phyloP scores from a whole-genome alignment of 2,329 filamentous ascomycete species.

The Neurospora crassa region DNA sequence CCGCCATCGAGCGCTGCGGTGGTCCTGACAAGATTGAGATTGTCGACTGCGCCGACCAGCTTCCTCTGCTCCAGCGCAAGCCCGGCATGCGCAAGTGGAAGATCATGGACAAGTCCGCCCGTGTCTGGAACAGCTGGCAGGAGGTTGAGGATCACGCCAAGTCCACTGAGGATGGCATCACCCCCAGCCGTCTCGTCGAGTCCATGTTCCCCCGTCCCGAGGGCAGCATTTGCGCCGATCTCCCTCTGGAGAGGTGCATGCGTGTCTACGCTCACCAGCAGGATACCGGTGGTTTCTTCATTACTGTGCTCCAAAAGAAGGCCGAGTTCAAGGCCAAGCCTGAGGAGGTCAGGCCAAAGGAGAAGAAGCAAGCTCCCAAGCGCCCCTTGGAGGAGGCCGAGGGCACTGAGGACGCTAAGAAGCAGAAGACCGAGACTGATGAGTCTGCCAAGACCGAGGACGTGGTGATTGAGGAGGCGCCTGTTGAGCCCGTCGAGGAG shows the following conservation, averaged over 20 bases:
- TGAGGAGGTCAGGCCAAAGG: slow-evolving; percentile 46
- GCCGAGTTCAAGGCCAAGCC: slow-evolving; percentile 72
- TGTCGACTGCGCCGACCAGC: slow-evolving; percentile 68
- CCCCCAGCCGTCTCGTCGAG: slow-evolving; percentile 61
- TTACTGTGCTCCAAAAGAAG: slow-evolving; percentile 87
- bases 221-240: slow-evolving; percentile 42
- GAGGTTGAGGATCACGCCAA: slow-evolving; percentile 65
- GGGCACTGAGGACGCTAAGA: slow-evolving; percentile 29
- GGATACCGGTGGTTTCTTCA: slow-evolving; percentile 96
- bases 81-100: slow-evolving; percentile 76
- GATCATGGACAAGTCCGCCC: slow-evolving; percentile 78
- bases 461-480: slow-evolving; percentile 6
- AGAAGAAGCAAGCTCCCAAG: slow-evolving; percentile 22
- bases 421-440: slow-evolving; percentile 28
- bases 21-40: slow-evolving; percentile 73
- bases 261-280: slow-evolving; percentile 91
- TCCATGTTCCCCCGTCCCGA: slow-evolving; percentile 72
- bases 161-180: slow-evolving; percentile 44
- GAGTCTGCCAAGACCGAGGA: slow-evolving; percentile 8
- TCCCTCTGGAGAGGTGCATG: slow-evolving; percentile 85
- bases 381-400: slow-evolving; percentile 23
- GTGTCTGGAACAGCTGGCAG: slow-evolving; percentile 72
- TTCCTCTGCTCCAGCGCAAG: slow-evolving; percentile 67
- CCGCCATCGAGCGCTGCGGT: slow-evolving; percentile 83
- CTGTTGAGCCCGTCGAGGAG: slow-evolving; percentile 1